Evolutionary conservation across 192 early-diverging fungal genomes (phyloP).

Genomic region (Gigaspora rosea): DNA sequence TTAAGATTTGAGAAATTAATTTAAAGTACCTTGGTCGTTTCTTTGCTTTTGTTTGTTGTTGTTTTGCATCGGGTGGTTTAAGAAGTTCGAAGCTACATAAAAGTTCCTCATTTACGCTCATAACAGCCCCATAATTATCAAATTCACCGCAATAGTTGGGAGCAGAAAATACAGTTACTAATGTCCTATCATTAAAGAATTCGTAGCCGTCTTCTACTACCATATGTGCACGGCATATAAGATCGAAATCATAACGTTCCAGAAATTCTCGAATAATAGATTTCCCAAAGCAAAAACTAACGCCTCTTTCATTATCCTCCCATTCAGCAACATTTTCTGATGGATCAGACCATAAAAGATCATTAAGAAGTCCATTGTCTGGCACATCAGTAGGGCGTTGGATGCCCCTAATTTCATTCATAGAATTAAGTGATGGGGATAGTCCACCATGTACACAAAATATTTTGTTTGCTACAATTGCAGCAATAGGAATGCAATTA

Average conservation of each 20-base stretch:
- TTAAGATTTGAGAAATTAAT: background rate
- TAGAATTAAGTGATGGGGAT: constrained; percentile 72
- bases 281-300: constrained; percentile 91
- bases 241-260: constrained; percentile 83
- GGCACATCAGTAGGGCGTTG: constrained; percentile 87
- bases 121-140: constrained; percentile 87
- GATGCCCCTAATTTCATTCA: constrained; percentile 86
- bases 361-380: constrained; percentile 89
- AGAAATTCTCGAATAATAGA: constrained; percentile 83
- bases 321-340: constrained; percentile 75
- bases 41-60: constrained; percentile 15
- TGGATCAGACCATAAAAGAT: constrained; percentile 93
- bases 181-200: constrained; percentile 86
- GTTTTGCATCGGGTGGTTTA: constrained; percentile 53
- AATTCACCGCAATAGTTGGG: constrained; percentile 99
- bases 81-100: constrained; percentile 90
- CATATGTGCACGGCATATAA: constrained; percentile 93
- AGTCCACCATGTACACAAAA: constrained; percentile 96
- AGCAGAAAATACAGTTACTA: constrained; percentile 94
- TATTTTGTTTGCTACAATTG: constrained; percentile 88
- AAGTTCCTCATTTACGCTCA: constrained; percentile 88
- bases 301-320: constrained; percentile 96
- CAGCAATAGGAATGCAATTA: constrained; percentile 90
- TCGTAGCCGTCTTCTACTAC: constrained; percentile 99
- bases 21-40: background rate